Base-by-base conservation (phyloP, 2,329 filamentous ascomycete species). In the Calonectria hawksworthii region DNA sequence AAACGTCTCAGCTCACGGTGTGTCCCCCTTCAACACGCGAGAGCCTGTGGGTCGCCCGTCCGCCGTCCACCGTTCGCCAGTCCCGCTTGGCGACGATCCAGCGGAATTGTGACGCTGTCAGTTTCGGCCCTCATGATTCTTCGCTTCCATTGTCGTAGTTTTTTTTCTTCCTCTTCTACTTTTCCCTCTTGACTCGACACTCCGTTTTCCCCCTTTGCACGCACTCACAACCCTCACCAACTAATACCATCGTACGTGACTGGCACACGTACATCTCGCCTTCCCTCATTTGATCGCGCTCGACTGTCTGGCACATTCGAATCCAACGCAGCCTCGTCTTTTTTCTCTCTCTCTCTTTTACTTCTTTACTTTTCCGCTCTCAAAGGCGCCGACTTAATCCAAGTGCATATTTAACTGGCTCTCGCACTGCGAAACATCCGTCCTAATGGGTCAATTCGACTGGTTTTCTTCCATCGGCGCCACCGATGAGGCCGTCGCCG, bases 401-500 rank as follows among this genome's bases (percentile, higher is more conserved):
- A 21, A 36, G 36, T 7, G 10, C 32, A 21, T 23, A 51, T 41
- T 50, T 47, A 30, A 59, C 32, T 59, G 30, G n/a, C 18, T 36
- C 47, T 26, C 44, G 54, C 13, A 9, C 64, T 30, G 18, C 32
- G 2, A 38, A n/a, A 11, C 36, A 38, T n/a, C 56, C 41, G 10
- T 32, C 44, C 36, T 28, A 44, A 88, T 88, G 86, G 89, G 87
- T 75, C 86, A 90, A 82, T 92, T 92, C 82, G 89, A 89, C 82
- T 92, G 89, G 86, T 88, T 92, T 78, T 80, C 80, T 79, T 87
- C 85, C 74, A 88, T 92, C 79, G 91, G 91, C 83, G 91, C 90
- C 64, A 92, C 91, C 23, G 85, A 87, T 44, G 84, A 91, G 82
- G 90, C 90, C 78, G 89, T 92, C 79, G 90, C 89, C 76, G 88